Evolutionary conservation across 331 rosid species (phyloP).

Genomic region (Rosa hybrid): DNA sequence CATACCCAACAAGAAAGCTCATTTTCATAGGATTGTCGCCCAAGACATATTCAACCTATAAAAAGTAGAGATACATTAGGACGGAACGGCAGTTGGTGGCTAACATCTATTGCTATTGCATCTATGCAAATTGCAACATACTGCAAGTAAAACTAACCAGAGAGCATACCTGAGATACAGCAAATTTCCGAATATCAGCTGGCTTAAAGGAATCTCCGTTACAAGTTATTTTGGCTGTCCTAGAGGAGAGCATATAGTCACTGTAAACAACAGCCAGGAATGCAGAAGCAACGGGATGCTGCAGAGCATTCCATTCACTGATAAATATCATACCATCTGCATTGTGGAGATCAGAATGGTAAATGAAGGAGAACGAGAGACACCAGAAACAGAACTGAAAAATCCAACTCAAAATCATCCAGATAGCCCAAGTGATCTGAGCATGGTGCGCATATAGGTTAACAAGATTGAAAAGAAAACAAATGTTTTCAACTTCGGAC

Average conservation of each 20-base stretch:
- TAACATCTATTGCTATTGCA: not conserved
- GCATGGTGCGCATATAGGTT: not conserved
- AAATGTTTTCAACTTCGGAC: not conserved
- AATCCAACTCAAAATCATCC: not conserved
- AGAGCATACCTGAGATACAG: slow-evolving; percentile 75
- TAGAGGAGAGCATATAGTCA: slow-evolving; percentile 88
- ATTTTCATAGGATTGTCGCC: slow-evolving; percentile 77
- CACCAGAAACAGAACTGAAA: not conserved
- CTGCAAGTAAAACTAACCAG: not conserved
- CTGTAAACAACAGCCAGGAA: slow-evolving; percentile 87
- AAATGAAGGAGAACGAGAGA: slow-evolving; percentile 1
- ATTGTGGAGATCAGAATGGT: slow-evolving; percentile 2
- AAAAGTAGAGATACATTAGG: slow-evolving; percentile 18
- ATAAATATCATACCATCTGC: slow-evolving; percentile 87
- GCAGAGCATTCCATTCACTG: slow-evolving; percentile 86
- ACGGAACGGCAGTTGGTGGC: not conserved
- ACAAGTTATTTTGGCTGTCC: slow-evolving; percentile 56
- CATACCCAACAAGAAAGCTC: slow-evolving; percentile 94
- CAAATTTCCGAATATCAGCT: slow-evolving; percentile 72
- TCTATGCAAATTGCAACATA: not conserved
- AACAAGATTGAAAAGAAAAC: not conserved
- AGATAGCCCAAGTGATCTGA: not conserved
- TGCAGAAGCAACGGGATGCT: slow-evolving; percentile 94
- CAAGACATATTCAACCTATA: slow-evolving; percentile 86
- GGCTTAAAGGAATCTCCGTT: slow-evolving; percentile 59